These are phyloP conservation scores for Tranzscheliella williamsii DNA, from an alignment of 1,284 basidiomycete genomes.

Conservation along the genomic window DNA sequence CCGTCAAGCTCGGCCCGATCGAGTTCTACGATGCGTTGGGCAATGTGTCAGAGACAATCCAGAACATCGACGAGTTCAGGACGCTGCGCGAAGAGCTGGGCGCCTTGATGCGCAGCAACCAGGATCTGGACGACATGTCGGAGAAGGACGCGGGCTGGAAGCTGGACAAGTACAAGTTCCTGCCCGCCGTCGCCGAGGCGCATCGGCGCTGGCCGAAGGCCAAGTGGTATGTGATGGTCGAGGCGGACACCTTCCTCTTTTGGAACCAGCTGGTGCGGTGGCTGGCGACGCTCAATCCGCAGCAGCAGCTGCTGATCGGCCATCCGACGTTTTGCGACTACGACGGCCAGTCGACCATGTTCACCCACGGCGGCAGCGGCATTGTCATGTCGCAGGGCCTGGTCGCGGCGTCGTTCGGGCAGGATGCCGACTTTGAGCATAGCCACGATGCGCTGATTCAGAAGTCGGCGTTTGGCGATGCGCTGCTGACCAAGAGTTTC, in stretches of 20 bases:
- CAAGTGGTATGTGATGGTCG: slow-evolving; percentile 43
- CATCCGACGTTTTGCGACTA: slow-evolving; percentile 25
- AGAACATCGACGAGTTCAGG: slow-evolving; percentile 4
- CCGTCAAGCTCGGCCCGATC: slow-evolving; percentile 10
- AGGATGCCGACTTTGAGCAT: slow-evolving; percentile 17
- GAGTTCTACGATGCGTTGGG: slow-evolving; percentile 19
- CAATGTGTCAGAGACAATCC: slow-evolving; percentile 18
- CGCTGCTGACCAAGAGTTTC: slow-evolving; percentile 28
- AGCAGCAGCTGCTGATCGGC: slow-evolving; percentile 16
- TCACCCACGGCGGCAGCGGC: slow-evolving; percentile 33
- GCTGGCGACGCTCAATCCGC: slow-evolving; percentile 5
- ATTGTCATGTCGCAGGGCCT: slow-evolving; percentile 17
- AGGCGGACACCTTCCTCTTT: slow-evolving; percentile 46
- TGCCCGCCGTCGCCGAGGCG: slow-evolving; percentile 32
- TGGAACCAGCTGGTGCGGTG: slow-evolving; percentile 23
- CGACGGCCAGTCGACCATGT: slow-evolving; percentile 16
- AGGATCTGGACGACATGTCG: slow-evolving; percentile 6
- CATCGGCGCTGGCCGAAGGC: slow-evolving; percentile 11
- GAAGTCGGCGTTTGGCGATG: slow-evolving; percentile 30
- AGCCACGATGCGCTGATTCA: slow-evolving; percentile 14
- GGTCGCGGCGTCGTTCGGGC: slow-evolving; percentile 20
- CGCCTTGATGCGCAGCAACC: slow-evolving; percentile 2
- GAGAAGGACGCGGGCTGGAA: slow-evolving; percentile 30
- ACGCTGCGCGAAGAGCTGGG: slow-evolving; percentile 5
- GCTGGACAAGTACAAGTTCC: slow-evolving; percentile 45